phyloP scores from a whole-genome alignment of 139 green algal species.

The Volvox africanus region DNA sequence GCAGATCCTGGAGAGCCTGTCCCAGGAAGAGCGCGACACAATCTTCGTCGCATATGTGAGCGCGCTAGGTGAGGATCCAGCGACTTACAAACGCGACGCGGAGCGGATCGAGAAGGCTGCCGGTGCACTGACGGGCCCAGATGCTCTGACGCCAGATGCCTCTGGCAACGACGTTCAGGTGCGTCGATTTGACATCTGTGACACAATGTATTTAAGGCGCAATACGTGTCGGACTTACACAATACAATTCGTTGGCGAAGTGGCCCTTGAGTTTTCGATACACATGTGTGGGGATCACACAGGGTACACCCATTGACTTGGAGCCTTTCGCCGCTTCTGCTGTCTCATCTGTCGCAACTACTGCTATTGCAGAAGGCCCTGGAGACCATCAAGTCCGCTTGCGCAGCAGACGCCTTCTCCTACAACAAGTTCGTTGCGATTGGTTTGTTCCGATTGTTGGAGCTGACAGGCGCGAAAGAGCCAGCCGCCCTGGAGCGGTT shows the following conservation, averaged over 20 bases:
- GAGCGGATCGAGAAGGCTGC: conserved; percentile 73
- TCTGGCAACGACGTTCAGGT: conserved; percentile 72
- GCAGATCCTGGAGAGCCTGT: conserved; percentile 82
- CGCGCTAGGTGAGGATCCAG: conserved; percentile 84
- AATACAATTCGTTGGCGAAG: too few species aligned
- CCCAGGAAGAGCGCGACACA: conserved; percentile 51
- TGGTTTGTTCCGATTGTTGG: conserved; percentile 91
- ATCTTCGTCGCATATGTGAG: conserved; percentile 88
- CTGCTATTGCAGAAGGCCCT: conserved; percentile 71
- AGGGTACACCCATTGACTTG: too few species aligned
- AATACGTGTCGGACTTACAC: not conserved
- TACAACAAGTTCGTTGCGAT: conserved; percentile 97
- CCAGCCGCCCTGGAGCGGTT: conserved; percentile 85
- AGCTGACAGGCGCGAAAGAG: conserved; percentile 92
- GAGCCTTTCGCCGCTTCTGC: too few species aligned
- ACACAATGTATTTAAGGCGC: not conserved
- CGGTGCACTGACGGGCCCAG: conserved; percentile 47
- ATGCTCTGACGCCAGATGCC: conserved; percentile 65
- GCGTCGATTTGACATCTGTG: not conserved
- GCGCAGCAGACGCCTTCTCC: conserved; percentile 68
- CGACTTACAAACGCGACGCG: conserved; percentile 78
- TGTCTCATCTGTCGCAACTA: too few species aligned
- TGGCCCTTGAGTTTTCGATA: too few species aligned
- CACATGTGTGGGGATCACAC: too few species aligned
- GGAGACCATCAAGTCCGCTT: conserved; percentile 67